Percentiles rank a stretch among this genome's conserved stretches.
phyloP scores from a whole-genome alignment of 208 protist genomes.

The Trypanosoma caninum region DNA sequence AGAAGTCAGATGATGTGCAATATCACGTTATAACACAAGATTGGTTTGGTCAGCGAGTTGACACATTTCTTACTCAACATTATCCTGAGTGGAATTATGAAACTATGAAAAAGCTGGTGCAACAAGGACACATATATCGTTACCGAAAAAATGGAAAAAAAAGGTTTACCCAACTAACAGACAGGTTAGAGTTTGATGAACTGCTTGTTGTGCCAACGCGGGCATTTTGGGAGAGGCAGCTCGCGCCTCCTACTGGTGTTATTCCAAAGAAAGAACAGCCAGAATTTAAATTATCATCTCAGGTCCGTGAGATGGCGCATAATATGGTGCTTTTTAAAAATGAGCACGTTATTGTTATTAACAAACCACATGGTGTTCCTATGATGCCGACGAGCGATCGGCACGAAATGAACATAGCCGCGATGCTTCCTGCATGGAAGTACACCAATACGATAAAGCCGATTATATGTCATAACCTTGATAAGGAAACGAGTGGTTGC shows the following conservation, averaged over 20 bases:
- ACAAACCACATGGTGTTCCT: conserved; percentile 90
- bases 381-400: conserved; percentile 86
- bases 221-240: conserved; percentile 51
- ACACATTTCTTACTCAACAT: conserved; percentile 79
- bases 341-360: conserved; percentile 92
- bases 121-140: conserved; percentile 87
- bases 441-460: conserved; percentile 77
- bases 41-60: conserved; percentile 86
- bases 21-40: conserved; percentile 88
- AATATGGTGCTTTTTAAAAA: conserved; percentile 94
- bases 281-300: conserved; percentile 57
- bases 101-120: conserved; percentile 73
- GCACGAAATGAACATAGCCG: conserved; percentile 84
- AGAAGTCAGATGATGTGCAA: conserved; percentile 50
- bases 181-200: conserved; percentile 88
- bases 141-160: conserved; percentile 88
- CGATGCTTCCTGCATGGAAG: conserved; percentile 86
- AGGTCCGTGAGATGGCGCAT: conserved; percentile 73
- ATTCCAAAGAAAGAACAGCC: conserved; percentile 17
- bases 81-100: conserved; percentile 86
- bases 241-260: conserved; percentile 52
- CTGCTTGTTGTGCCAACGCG: conserved; percentile 79
- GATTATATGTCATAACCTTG: conserved; percentile 88
- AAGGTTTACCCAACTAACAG: conserved; percentile 77
- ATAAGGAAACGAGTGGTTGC: conserved; percentile 87